Percentiles rank a stretch among this genome's conserved stretches.
Evolutionary conservation across 441 rosid genomes (phyloP).

Genomic region (Jatropha podagrica): DNA sequence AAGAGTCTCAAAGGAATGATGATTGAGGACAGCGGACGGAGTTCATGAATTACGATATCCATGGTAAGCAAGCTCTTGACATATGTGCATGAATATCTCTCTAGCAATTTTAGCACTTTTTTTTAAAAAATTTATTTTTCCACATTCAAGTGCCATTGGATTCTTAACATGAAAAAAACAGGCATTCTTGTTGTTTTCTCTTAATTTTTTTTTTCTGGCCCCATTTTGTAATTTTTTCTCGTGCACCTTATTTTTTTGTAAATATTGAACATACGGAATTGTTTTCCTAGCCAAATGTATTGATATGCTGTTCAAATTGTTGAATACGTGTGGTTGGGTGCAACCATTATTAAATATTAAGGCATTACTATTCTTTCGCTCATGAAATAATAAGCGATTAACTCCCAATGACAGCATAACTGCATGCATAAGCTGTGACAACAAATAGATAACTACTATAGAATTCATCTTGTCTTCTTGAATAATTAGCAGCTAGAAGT

Average conservation of each 20-base stretch:
- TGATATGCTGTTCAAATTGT: conserved; percentile 21
- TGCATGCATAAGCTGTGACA: background rate
- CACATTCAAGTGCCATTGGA: conserved; percentile 26
- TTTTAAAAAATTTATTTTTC: conserved; percentile 19
- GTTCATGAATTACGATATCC: conserved; percentile 32
- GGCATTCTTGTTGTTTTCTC: conserved; percentile 3
- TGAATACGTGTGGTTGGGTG: background rate
- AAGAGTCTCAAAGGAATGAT: conserved; percentile 92
- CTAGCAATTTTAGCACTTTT: conserved; percentile 14
- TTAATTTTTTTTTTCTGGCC: background rate
- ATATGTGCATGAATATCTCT: conserved; percentile 13
- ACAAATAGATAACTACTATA: background rate
- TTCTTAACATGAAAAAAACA: conserved; percentile 22
- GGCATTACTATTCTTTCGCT: background rate
- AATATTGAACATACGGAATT: conserved; percentile 39
- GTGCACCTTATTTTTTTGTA: conserved; percentile 33
- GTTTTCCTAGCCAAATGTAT: conserved; percentile 28
- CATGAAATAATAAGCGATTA: background rate
- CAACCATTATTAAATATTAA: background rate
- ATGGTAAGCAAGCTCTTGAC: conserved; percentile 31
- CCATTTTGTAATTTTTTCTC: conserved; percentile 33
- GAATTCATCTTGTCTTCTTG: background rate
- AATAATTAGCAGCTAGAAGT: background rate
- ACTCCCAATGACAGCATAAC: background rate
- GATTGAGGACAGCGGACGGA: conserved; percentile 65